Evolutionary conservation across 257 asterid genomes (phyloP).

Genomic region (Nicotiana tabacum): DNA sequence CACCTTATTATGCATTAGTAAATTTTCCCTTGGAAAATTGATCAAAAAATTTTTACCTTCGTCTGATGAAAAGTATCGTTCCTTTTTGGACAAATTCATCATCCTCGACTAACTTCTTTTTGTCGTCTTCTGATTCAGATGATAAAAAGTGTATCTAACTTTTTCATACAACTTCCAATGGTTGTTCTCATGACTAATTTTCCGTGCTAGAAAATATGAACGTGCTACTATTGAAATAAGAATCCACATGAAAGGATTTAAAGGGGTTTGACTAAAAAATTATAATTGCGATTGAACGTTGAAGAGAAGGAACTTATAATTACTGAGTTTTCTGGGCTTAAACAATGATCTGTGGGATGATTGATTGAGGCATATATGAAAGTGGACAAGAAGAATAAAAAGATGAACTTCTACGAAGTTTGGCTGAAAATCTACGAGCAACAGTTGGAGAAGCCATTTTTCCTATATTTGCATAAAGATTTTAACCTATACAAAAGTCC

Average conservation of each 20-base stretch:
- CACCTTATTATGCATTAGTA: no score
- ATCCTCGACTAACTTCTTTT: no score
- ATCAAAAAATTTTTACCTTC: background rate
- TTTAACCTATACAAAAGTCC: no score
- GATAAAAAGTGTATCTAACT: background rate
- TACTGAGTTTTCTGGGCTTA: background rate
- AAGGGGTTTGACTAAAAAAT: background rate
- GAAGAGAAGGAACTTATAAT: background rate
- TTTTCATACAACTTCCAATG: background rate
- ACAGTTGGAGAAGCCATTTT: background rate
- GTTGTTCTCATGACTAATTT: no score
- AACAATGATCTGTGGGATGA: no score
- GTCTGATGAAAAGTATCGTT: background rate
- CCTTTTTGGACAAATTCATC: background rate
- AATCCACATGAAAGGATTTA: background rate
- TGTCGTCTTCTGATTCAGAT: background rate
- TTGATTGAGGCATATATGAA: no score
- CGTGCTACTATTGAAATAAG: background rate
- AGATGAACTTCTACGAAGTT: background rate
- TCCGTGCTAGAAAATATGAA: background rate
- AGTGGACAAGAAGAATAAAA: no score
- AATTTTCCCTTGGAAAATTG: background rate
- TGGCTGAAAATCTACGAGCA: background rate
- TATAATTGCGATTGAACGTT: background rate
- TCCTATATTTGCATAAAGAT: no score